Percentiles rank a stretch among this genome's conserved stretches.
These are phyloP conservation scores for Curvularia verruculosa DNA, from an alignment of 2,329 filamentous ascomycete genomes.

Conservation along the genomic window DNA sequence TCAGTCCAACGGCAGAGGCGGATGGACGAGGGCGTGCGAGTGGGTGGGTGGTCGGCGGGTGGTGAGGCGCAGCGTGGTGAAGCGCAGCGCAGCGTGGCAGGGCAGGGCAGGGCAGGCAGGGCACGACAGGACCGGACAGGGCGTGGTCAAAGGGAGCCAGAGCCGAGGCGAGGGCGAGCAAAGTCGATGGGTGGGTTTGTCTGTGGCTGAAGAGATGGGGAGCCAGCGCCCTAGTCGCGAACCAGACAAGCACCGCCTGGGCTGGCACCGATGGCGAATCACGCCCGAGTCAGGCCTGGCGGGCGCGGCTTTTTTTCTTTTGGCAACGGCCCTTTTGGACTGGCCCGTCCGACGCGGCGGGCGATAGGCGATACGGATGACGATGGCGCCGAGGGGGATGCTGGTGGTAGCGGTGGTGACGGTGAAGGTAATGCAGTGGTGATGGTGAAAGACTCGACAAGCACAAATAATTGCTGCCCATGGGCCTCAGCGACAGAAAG, in stretches of 20 bases:
- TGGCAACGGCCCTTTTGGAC: constrained; percentile 8
- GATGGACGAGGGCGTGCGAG: constrained; percentile 1
- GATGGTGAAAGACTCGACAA: too few species aligned
- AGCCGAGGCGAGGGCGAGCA: constrained; percentile 15
- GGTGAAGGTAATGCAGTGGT: too few species aligned
- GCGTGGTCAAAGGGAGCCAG: constrained; percentile 9
- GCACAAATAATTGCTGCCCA: too few species aligned
- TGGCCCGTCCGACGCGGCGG: background rate
- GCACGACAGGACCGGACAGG: too few species aligned
- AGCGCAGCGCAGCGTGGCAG: constrained; percentile 4
- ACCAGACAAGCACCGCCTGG: constrained; percentile 3
- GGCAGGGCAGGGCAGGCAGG: constrained; percentile 7
- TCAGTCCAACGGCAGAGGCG: constrained; percentile 1
- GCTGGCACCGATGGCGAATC: background rate
- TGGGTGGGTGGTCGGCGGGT: constrained; percentile 8
- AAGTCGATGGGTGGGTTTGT: constrained; percentile 8
- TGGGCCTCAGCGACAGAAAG: too few species aligned
- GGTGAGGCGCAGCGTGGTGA: constrained; percentile 7
- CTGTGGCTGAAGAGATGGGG: constrained; percentile 12
- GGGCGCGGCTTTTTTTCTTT: constrained; percentile 1
- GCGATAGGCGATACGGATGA: too few species aligned
- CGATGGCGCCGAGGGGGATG: too few species aligned
- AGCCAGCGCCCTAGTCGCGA: constrained; percentile 2
- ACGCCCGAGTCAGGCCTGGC: background rate
- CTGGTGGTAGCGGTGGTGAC: too few species aligned